phyloP scores from a whole-genome alignment of 495 filamentous ascomycete genomes.

The Xylaria grammica region DNA sequence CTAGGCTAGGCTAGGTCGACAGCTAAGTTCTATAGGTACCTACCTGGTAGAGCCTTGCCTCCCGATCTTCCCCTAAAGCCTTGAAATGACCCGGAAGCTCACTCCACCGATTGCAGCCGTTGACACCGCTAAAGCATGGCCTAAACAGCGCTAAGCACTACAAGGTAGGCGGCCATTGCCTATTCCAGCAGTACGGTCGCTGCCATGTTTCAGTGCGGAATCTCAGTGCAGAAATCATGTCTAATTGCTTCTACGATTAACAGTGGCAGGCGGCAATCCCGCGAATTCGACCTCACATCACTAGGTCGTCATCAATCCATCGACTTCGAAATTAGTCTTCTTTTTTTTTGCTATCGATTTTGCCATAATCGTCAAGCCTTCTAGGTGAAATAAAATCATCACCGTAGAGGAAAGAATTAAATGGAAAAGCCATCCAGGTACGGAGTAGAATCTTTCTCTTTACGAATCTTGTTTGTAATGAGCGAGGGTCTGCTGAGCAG shows the following conservation, averaged over 20 bases:
- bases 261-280: slow-evolving; percentile 10
- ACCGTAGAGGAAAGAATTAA: not conserved
- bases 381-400: not conserved
- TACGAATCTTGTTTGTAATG: not conserved
- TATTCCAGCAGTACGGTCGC: slow-evolving; percentile 7
- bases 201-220: not conserved
- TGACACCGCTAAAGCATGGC: not conserved
- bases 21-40: not conserved
- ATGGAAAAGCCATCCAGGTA: not conserved
- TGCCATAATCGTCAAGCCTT: not conserved
- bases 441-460: not conserved
- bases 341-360: not conserved
- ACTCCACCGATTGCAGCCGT: slow-evolving; percentile 7
- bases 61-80: not conserved
- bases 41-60: not conserved
- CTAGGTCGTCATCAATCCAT: not conserved
- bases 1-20: too few species aligned
- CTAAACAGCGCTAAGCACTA: slow-evolving; percentile 12
- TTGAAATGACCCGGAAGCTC: slow-evolving; percentile 4
- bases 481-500: slow-evolving; percentile 3
- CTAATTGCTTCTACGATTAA: slow-evolving; percentile 12
- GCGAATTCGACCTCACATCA: not conserved
- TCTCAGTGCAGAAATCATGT: slow-evolving; percentile 9
- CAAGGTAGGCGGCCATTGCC: slow-evolving; percentile 9
- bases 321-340: not conserved